Evolutionary conservation across 192 early-diverging fungal species (phyloP), one percentile per base, ranked within the genome.

Genomic region (Coemansia sp.): DNA sequence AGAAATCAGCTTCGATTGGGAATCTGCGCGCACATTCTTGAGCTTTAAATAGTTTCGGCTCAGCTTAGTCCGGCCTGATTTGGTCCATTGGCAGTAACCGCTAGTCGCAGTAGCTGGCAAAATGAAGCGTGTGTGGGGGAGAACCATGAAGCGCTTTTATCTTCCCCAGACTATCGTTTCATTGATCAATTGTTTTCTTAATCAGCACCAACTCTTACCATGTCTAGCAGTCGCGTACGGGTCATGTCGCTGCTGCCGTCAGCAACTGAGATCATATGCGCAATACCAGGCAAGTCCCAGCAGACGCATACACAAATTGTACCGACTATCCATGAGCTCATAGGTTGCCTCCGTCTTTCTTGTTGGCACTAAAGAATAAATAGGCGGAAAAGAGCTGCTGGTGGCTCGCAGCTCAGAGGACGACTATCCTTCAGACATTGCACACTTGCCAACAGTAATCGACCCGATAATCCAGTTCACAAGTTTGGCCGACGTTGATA

Each of bases 401-500:
- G 60, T 70, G 2, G 68, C 68, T 33, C 68, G 68, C 61, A 70
- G 68, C 47, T 70, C 68, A 12, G 68, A 70, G 46, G 68, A 70
- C 22, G 61, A 38, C 60, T 70, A 63, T 27, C 68, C 68, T 5
- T 20, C 44, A 31, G 68, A 70, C 16, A 70, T 70, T 15, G 41
- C 52, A 0, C 59, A 63, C 47, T 46, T 70, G 13, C 68, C 68
- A 8, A 49, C 68, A 2, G 68, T 70, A 12, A 70, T 70, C 29
- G 68, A 70, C 33, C 68, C 57, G 15, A 61, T 70, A 13, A 61
- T 51, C 7, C n/a, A 70, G 59, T 70, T 70, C 29, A 63, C 68
- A n/a, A 33, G 29, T 3, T 24, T 51, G 34, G 65, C 71, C 29
- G 77, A 79, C 22, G 82, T 88, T 5, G 85, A 89, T 59, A 20